Evolutionary conservation across 1,284 basidiomycete genomes (phyloP).

Genomic region (Neolentinus lepideus): DNA sequence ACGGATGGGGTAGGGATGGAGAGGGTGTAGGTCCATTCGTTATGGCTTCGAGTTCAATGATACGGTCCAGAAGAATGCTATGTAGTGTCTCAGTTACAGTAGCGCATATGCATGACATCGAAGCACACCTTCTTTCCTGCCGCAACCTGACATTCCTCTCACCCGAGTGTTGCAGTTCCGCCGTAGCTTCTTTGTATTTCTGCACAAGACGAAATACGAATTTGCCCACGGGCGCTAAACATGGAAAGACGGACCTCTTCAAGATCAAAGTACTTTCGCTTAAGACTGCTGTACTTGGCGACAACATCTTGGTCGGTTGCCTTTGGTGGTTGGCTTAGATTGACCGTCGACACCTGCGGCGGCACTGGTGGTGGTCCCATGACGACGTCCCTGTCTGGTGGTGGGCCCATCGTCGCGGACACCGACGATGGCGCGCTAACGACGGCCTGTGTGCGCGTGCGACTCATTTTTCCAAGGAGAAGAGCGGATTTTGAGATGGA

Average conservation of each 20-base stretch:
- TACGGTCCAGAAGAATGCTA: constrained; percentile 50
- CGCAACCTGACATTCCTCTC: constrained; percentile 53
- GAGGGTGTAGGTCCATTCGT: constrained; percentile 13
- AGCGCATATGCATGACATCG: constrained; percentile 7
- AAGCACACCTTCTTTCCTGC: constrained; percentile 51
- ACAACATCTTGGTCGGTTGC: constrained; percentile 31
- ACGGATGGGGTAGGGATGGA: constrained; percentile 14
- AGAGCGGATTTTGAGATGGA: background rate
- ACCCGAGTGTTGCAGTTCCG: constrained; percentile 45
- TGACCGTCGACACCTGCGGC: constrained; percentile 22
- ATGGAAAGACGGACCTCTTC: constrained; percentile 45
- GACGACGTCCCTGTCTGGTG: constrained; percentile 31
- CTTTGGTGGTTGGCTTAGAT: constrained; percentile 18
- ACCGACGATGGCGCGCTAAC: constrained; percentile 15
- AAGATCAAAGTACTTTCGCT: constrained; percentile 55
- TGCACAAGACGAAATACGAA: constrained; percentile 19
- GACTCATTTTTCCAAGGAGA: background rate
- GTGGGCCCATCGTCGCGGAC: constrained; percentile 20
- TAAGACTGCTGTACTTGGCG: constrained; percentile 58
- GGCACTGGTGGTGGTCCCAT: constrained; percentile 42
- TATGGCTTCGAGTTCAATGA: constrained; percentile 46
- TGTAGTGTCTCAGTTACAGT: constrained; percentile 6
- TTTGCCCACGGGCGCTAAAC: constrained; percentile 12
- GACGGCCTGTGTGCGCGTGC: constrained; percentile 15
- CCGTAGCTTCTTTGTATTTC: constrained; percentile 49